Conservation (phyloP, 441 rosid genomes). For the Arabidopsis hybrid region DNA sequence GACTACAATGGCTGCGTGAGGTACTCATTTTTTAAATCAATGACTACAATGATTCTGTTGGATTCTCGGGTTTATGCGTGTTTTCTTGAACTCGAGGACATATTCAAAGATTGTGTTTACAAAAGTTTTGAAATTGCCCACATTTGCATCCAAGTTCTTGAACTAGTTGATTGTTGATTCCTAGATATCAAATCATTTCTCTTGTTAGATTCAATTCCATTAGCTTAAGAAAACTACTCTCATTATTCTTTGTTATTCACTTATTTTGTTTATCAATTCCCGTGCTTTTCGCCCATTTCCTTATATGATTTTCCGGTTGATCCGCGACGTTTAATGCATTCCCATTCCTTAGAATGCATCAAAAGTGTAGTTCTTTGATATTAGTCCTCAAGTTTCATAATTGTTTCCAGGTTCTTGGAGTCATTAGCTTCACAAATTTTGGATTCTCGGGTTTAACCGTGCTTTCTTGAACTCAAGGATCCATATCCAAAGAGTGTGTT, state of each 20-base stretch:
- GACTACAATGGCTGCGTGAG: constrained; percentile 83
- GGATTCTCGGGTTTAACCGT: not conserved
- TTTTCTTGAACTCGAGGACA: constrained; percentile 1
- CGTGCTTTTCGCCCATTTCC: no score
- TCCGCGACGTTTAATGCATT: not conserved
- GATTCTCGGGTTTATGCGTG: not conserved
- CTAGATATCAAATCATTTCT: no score
- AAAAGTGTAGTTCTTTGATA: constrained; percentile 2
- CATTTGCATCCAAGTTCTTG: not conserved
- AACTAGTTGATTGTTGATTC: not conserved
- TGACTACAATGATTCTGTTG: not conserved
- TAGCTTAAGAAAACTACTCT: no score
- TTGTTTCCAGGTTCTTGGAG: constrained; percentile 16
- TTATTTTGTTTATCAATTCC: no score
- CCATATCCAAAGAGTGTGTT: no score
- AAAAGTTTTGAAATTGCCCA: no score
- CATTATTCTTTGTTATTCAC: no score
- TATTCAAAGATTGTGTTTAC: not conserved
- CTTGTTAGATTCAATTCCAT: no score
- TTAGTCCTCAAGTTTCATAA: not conserved
- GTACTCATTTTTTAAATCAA: no score
- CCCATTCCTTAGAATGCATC: no score
- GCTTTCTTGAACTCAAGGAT: not conserved
- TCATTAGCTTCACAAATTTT: not conserved
- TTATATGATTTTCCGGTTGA: not conserved